A percentile compares a stretch with the other conserved stretches of the same genome.
phyloP scores from a whole-genome alignment of 2,329 filamentous ascomycete genomes.

The Phaeomoniella chlamydospora region DNA sequence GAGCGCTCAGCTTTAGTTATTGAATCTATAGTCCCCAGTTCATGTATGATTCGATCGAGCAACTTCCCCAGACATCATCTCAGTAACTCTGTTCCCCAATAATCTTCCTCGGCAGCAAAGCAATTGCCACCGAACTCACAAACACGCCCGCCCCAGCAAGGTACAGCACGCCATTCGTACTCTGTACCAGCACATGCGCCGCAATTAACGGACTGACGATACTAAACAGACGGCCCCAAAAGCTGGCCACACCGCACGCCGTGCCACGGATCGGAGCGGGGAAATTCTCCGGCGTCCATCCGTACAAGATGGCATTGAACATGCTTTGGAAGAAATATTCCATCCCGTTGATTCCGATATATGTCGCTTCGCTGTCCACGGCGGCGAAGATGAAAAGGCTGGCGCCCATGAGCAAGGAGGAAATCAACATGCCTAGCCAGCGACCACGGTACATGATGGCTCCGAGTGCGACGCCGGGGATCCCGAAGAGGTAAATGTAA shows the following conservation, averaged over 20 bases:
- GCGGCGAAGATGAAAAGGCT: conserved; percentile 25
- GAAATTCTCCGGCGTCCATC: conserved; percentile 37
- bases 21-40: too few relatives aligned
- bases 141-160: conserved; percentile 29
- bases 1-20: conserved; percentile 6
- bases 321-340: conserved; percentile 38
- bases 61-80: too few relatives aligned
- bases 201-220: conserved; percentile 44
- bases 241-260: conserved; percentile 40
- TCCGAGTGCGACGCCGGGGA: conserved; percentile 20
- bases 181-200: conserved; percentile 25
- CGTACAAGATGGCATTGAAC: conserved; percentile 38
- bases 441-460: conserved; percentile 29
- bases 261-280: conserved; percentile 36
- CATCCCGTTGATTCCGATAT: conserved; percentile 35
- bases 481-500: conserved; percentile 20
- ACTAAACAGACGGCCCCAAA: conserved; percentile 43
- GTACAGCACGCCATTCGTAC: conserved; percentile 37
- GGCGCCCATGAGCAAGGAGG: conserved; percentile 28
- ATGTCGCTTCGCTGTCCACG: conserved; percentile 29
- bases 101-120: conserved; percentile 9
- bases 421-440: conserved; percentile 27
- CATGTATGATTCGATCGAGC: too few relatives aligned
- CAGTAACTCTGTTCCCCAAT: conserved; percentile 11
- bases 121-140: conserved; percentile 10